Base-by-base conservation (phyloP, 2,329 filamentous ascomycete genomes). In the Sporothrix protearum region DNA sequence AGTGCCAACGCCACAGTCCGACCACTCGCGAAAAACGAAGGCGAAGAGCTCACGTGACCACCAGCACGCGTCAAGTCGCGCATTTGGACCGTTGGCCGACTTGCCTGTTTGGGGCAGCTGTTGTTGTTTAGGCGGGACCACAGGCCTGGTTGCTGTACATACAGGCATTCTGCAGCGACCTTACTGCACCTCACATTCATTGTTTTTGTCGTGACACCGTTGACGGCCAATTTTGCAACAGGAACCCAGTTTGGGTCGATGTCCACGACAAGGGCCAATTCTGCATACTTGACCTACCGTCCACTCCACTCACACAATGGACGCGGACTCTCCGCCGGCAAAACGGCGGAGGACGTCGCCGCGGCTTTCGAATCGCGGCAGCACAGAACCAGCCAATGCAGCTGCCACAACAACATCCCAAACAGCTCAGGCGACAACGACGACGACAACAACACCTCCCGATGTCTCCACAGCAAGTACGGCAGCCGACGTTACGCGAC, bases 271-370 rank as follows among this genome's bases (percentile, higher is more conserved):
- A 36, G 36, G 36, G 36, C 36, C 59, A 42, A 64, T 64, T 45
- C 5, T 42, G 28, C 59, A 16, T 12, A 8, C 4, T 16, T 8
- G 19, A n/a, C n/a, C n/a, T 25, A 42, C 33, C 25, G 30, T 19
- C 28, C 28, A 28, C 33, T 6, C 55, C 30, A n/a, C 61, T 51
- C 12, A n/a, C 61, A 55, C 12, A 71, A 70, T 59, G 57, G 42
- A 71, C 51, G 45, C 42, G 84, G 86, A 88, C 74, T 82, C 84
- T 71, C 87, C 88, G 33, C 86, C 88, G 63, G 82, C 87, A 5
- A 92, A 92, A 79, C 84, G 88, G 77, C 86, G 88, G 77, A 89
- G 88, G 77, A 88, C 84, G 28, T 90, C 88, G 73, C 86, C 88
- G 22, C 83, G 83, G 28, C 83, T 82, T 30, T 83, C 82, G 8